A percentile compares a stretch with the other conserved stretches of the same genome.
Conservation (phyloP, 495 filamentous ascomycete genomes). For the Penicillium atrosanguineum region DNA sequence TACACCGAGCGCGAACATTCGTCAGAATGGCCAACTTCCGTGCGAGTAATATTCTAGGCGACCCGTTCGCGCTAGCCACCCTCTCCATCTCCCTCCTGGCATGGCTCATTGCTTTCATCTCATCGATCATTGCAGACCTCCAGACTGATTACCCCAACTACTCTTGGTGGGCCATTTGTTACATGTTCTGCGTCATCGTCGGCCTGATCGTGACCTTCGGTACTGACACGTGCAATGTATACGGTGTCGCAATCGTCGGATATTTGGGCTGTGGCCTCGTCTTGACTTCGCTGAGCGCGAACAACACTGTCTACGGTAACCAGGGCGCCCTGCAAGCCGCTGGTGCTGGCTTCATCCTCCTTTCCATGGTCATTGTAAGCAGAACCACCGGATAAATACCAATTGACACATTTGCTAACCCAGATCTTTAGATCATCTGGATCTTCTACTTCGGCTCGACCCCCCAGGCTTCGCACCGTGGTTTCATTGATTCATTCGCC, state of each 20-base stretch:
- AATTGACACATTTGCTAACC: constrained; percentile 7
- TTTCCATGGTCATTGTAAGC: constrained; percentile 90
- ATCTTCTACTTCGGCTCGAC: constrained; percentile 98
- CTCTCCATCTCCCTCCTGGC: constrained; percentile 86
- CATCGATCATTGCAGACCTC: constrained; percentile 73
- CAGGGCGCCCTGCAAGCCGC: constrained; percentile 76
- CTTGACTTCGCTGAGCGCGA: constrained; percentile 78
- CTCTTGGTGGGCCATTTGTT: constrained; percentile 86
- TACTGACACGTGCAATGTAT: constrained; percentile 77
- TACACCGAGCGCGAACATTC: constrained; percentile 64
- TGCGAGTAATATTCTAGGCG: constrained; percentile 86
- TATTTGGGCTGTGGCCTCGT: constrained; percentile 81
- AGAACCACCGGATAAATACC: not conserved
- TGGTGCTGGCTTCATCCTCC: constrained; percentile 90
- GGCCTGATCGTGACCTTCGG: constrained; percentile 78
- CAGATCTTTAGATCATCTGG: constrained; percentile 77
- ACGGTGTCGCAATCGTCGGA: constrained; percentile 88
- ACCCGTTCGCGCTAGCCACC: constrained; percentile 94
- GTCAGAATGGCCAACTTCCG: constrained; percentile 59
- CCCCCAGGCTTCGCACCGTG: constrained; percentile 80
- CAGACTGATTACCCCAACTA: constrained; percentile 67
- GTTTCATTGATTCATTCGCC: constrained; percentile 94
- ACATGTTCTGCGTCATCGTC: constrained; percentile 76
- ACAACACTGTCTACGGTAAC: constrained; percentile 71
- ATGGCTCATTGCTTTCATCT: constrained; percentile 90